Base-by-base conservation (phyloP, 73 alveolate species). In the Paramecium sonneborni region DNA sequence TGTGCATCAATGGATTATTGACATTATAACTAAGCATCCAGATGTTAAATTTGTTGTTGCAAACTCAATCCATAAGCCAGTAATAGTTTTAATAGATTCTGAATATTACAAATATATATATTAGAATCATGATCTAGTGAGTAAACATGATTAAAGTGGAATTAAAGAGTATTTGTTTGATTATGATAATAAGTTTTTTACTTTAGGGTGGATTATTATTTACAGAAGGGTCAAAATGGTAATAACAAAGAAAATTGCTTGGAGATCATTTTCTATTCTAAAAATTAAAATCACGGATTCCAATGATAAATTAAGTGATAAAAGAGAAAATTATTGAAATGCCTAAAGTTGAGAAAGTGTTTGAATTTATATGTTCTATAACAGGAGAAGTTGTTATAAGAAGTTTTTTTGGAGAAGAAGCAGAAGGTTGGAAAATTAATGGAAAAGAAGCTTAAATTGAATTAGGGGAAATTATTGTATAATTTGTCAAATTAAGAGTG, bases 361-460 rank as follows among this genome's bases (percentile, higher is more conserved):
- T 15, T 43, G 90, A 79, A 20, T 39, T 79, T 20, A 18, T 18
- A 8, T 79, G 90, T 46, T 1, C 26, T 0, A 79, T 79, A 38
- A 79, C 90, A 10, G 90, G 90, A 44, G 74, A 79, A 26, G 74
- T 79, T 79, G 90, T 79, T 2, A 46, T 46, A n/a, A 79, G 74
- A 79, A 43, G 76, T 24, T 79, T 79, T 28, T 79, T 79, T 79
- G 76, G 74, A 1, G 55, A 24, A 44, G 87, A 74, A 24, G 87
- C 67, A 28, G 44, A 37, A 35, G 87, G 87, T 11, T 37, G 56
- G 67, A 74, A 74, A 74, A 74, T 74, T 0, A 74, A 34, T 37
- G 87, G 44, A 74, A 74, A 24, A 37, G 87, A 74, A 10, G 56
- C 58, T 34, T 74, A 37, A 74, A 37, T 37, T 37, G 87, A 39